Conservation (phyloP, 1,284 basidiomycete species). For the Ceratobasidium sp. region DNA sequence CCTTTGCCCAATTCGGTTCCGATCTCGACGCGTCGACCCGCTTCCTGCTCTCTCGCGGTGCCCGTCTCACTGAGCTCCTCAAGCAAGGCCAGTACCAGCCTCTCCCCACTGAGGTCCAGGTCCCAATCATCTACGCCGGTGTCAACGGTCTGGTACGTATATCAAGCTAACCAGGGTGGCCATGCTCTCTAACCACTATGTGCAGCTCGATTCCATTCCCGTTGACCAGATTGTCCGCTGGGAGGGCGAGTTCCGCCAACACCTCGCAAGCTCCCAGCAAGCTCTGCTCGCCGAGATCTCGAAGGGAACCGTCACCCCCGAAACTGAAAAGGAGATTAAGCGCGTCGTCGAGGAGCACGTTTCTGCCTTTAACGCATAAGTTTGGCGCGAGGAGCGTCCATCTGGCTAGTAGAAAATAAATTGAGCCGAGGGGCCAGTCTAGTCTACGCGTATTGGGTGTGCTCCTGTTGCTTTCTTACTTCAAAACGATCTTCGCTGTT, state of each 20-base stretch:
- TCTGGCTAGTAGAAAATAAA: slow-evolving; percentile 24
- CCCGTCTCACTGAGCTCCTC: slow-evolving; percentile 97
- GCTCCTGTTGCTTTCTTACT: slow-evolving; percentile 18
- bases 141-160: slow-evolving; percentile 91
- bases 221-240: slow-evolving; percentile 95
- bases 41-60: slow-evolving; percentile 96
- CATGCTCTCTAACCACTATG: slow-evolving; percentile 44
- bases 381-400: not conserved
- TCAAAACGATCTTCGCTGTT: slow-evolving; percentile 34
- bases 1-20: slow-evolving; percentile 99
- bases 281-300: slow-evolving; percentile 84
- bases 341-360: slow-evolving; percentile 82
- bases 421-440: slow-evolving; percentile 20
- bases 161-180: slow-evolving; percentile 22
- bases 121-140: slow-evolving; percentile 99
- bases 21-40: slow-evolving; percentile 99
- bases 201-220: slow-evolving; percentile 86
- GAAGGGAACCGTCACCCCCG: slow-evolving; percentile 84
- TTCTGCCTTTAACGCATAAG: slow-evolving; percentile 73
- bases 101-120: slow-evolving; percentile 92
- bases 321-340: slow-evolving; percentile 94
- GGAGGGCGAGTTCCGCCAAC: slow-evolving; percentile 90
- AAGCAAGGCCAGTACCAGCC: slow-evolving; percentile 99
- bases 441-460: slow-evolving; percentile 16
- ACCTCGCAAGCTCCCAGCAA: slow-evolving; percentile 75